Percentiles rank a stretch among this genome's conserved stretches.
Evolutionary conservation across 2,329 filamentous ascomycete species (phyloP).

Genomic region (Talaromyces sp.): DNA sequence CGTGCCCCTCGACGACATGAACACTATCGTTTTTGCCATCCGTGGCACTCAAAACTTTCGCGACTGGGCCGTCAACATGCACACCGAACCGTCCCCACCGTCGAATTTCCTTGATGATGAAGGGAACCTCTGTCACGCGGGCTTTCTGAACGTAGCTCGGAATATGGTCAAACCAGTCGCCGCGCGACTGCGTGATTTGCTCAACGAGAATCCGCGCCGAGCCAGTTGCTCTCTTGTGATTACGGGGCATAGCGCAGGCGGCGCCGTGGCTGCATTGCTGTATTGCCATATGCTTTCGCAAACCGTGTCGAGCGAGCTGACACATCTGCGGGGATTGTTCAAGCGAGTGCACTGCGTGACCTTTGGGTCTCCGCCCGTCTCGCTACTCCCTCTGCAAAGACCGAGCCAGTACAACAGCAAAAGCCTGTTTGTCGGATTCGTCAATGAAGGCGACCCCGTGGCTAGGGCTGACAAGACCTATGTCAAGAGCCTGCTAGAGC

Average conservation of each 20-base stretch:
- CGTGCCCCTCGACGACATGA: constrained; percentile 68
- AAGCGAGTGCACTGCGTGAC: constrained; percentile 77
- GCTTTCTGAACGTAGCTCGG: constrained; percentile 69
- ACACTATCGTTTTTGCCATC: constrained; percentile 77
- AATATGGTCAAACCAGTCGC: constrained; percentile 72
- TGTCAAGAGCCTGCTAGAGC: constrained; percentile 63
- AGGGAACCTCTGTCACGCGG: constrained; percentile 72
- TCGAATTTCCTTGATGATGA: constrained; percentile 68
- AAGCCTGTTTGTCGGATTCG: constrained; percentile 70
- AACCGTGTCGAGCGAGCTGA: constrained; percentile 61
- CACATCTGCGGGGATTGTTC: constrained; percentile 62
- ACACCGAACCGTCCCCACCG: constrained; percentile 61
- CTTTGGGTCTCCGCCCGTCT: constrained; percentile 77
- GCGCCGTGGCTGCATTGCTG: constrained; percentile 72
- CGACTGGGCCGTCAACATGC: constrained; percentile 82
- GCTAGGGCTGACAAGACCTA: constrained; percentile 71
- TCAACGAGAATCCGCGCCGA: constrained; percentile 65
- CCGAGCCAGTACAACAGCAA: constrained; percentile 49
- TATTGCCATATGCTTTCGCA: constrained; percentile 65
- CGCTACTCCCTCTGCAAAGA: constrained; percentile 61
- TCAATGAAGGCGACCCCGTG: constrained; percentile 84
- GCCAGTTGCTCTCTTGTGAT: constrained; percentile 67
- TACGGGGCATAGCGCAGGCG: constrained; percentile 81
- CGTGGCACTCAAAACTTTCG: constrained; percentile 73
- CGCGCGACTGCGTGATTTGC: constrained; percentile 59